A percentile compares a stretch with the other conserved stretches of the same genome.
Conservation (phyloP, 352 stramenopile species). For the Phytophthora agathidicida region DNA sequence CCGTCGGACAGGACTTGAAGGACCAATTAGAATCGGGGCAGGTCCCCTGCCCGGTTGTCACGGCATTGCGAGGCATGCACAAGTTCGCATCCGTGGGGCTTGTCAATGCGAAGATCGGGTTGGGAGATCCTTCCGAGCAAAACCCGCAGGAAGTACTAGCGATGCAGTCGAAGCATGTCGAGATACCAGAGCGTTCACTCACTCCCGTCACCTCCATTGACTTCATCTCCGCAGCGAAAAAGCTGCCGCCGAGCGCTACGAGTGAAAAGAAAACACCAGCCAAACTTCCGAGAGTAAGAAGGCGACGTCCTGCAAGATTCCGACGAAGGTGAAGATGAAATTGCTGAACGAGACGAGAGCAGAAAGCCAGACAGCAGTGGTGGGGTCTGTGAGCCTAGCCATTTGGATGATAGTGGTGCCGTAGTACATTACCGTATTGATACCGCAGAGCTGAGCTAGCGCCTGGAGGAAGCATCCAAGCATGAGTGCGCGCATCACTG, state of each 20-base stretch:
- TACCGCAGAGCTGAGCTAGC: constrained; percentile 70
- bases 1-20: constrained; percentile 51
- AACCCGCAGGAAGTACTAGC: constrained; percentile 60
- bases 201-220: constrained; percentile 21
- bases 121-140: constrained; percentile 30
- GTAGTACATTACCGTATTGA: constrained; percentile 92
- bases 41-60: constrained; percentile 8
- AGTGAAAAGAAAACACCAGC: constrained; percentile 30
- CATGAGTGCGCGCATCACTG: constrained; percentile 26
- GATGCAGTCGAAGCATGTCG: constrained; percentile 78
- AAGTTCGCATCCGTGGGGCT: constrained; percentile 12
- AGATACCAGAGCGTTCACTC: constrained; percentile 42
- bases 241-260: constrained; percentile 30
- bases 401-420: constrained; percentile 85
- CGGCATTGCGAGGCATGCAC: constrained; percentile 33
- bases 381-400: constrained; percentile 70
- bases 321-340: constrained; percentile 45
- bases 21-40: constrained; percentile 43
- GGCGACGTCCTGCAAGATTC: constrained; percentile 32
- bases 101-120: constrained; percentile 14
- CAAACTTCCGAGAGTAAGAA: constrained; percentile 36
- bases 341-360: constrained; percentile 61
- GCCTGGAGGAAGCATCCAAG: constrained; percentile 58
- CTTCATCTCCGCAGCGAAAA: constrained; percentile 35
- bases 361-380: constrained; percentile 81